A percentile compares a stretch with the other conserved stretches of the same genome.
These are phyloP conservation scores for Hanseniaspora clermontiae DNA, from an alignment of 805 yeast species.

Conservation along the genomic window DNA sequence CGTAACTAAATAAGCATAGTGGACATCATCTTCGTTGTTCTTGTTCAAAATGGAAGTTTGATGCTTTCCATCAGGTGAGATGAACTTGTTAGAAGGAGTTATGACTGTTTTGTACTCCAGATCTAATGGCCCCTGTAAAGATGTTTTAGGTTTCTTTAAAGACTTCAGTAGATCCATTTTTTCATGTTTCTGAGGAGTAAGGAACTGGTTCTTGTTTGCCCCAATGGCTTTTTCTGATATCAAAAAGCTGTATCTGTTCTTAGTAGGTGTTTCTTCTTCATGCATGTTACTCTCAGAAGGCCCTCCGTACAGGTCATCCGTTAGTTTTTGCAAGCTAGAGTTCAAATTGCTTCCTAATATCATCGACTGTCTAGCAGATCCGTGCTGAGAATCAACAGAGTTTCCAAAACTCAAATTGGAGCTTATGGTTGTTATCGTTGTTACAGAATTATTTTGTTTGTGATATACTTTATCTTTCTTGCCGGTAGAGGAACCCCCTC, in stretches of 20 bases:
- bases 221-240: not conserved
- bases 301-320: constrained; percentile 28
- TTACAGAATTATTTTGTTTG: constrained; percentile 10
- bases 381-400: constrained; percentile 3
- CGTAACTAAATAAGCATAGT: constrained; percentile 33
- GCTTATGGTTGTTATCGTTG: constrained; percentile 7
- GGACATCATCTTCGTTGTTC: constrained; percentile 17
- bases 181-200: not conserved
- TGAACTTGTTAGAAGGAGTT: constrained; percentile 19
- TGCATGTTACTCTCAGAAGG: constrained; percentile 12
- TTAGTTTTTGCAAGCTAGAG: constrained; percentile 26
- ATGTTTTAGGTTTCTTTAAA: not conserved
- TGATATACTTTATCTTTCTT: not conserved
- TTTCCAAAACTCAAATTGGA: constrained; percentile 6
- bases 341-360: constrained; percentile 24
- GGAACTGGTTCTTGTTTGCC: not conserved
- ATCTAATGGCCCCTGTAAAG: constrained; percentile 18
- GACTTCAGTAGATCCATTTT: not conserved
- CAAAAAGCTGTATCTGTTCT: constrained; percentile 1
- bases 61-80: constrained; percentile 11
- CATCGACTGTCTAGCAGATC: constrained; percentile 19
- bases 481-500: not conserved
- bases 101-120: constrained; percentile 22
- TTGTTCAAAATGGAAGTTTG: constrained; percentile 2
- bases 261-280: constrained; percentile 16